Conservation (phyloP, 805 yeast genomes). For the Candida ponderosae region DNA sequence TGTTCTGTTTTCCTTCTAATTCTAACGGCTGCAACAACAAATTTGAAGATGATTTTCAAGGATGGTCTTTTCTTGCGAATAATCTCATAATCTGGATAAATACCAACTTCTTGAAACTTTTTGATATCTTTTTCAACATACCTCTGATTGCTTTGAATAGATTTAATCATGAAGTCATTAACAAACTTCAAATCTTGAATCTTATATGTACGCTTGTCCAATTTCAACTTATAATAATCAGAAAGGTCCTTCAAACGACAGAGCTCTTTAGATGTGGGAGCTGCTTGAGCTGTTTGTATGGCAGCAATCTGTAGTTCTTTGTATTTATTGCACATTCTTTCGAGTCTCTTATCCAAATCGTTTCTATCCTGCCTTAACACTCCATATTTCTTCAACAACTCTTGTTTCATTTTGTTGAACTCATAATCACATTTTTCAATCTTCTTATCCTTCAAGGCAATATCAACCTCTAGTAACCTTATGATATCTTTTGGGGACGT, state of each 20-base stretch:
- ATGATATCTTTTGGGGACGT: too few relatives aligned
- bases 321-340: conserved; percentile 19
- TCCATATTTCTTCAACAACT: conserved; percentile 20
- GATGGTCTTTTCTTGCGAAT: conserved; percentile 15
- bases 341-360: conserved; percentile 22
- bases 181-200: conserved; percentile 28
- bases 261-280: conserved; percentile 13
- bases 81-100: conserved; percentile 19
- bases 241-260: conserved; percentile 28
- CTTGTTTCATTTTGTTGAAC: conserved; percentile 25
- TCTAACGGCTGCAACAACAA: conserved; percentile 30
- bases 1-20: conserved; percentile 23
- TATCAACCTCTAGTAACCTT: conserved; percentile 5
- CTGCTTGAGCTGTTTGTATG: conserved; percentile 13
- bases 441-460: conserved; percentile 12
- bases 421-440: conserved; percentile 9
- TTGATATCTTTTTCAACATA: conserved; percentile 17
- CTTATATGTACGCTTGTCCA: conserved; percentile 33
- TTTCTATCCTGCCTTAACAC: conserved; percentile 18
- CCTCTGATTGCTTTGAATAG: conserved; percentile 19
- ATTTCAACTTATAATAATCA: conserved; percentile 37
- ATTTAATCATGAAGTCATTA: conserved; percentile 22
- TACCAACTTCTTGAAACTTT: conserved; percentile 18
- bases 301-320: conserved; percentile 20
- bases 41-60: conserved; percentile 22